phyloP scores from a whole-genome alignment of 495 filamentous ascomycete species.

The Aspergillus hancockii region DNA sequence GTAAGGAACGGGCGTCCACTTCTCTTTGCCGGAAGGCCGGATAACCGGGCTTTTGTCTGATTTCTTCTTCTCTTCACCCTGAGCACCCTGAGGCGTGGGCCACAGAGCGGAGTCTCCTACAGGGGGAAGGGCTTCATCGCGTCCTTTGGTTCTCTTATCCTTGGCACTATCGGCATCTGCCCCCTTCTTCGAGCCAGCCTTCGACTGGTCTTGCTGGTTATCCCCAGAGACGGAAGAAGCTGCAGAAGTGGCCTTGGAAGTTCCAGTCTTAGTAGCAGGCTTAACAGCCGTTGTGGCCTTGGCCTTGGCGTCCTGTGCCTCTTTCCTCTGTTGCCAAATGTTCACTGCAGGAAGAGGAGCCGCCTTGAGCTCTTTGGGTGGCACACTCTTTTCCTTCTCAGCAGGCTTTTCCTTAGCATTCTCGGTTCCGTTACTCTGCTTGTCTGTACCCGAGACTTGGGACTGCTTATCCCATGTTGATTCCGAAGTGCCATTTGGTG shows the following conservation, averaged over 20 bases:
- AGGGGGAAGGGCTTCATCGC: slow-evolving; percentile 53
- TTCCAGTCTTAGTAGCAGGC: slow-evolving; percentile 30
- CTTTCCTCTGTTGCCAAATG: slow-evolving; percentile 75
- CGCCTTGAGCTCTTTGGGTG: slow-evolving; percentile 69
- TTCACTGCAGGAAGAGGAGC: slow-evolving; percentile 83
- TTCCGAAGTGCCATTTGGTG: slow-evolving; percentile 64
- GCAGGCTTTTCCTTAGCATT: slow-evolving; percentile 40
- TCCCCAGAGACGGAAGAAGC: slow-evolving; percentile 34
- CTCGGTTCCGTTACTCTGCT: slow-evolving; percentile 31
- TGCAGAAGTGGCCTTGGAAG: slow-evolving; percentile 38
- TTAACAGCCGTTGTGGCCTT: slow-evolving; percentile 49
- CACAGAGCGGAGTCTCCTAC: slow-evolving; percentile 77
- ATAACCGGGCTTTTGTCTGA: slow-evolving; percentile 58
- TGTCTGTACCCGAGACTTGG: slow-evolving; percentile 50
- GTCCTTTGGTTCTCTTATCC: slow-evolving; percentile 43
- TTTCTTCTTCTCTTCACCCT: slow-evolving; percentile 73
- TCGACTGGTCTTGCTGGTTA: slow-evolving; percentile 40
- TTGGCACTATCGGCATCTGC: slow-evolving; percentile 36
- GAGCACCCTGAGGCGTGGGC: slow-evolving; percentile 85
- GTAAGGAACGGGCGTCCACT: slow-evolving; percentile 71
- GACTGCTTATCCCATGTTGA: slow-evolving; percentile 68
- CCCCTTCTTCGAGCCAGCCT: slow-evolving; percentile 50
- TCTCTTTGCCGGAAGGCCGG: slow-evolving; percentile 64
- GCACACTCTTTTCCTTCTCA: slow-evolving; percentile 52
- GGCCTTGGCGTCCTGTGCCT: slow-evolving; percentile 66